A percentile compares a stretch with the other conserved stretches of the same genome.
These are phyloP conservation scores for Biscogniauxia mediterranea DNA, from an alignment of 2,329 filamentous ascomycete species.

Conservation along the genomic window DNA sequence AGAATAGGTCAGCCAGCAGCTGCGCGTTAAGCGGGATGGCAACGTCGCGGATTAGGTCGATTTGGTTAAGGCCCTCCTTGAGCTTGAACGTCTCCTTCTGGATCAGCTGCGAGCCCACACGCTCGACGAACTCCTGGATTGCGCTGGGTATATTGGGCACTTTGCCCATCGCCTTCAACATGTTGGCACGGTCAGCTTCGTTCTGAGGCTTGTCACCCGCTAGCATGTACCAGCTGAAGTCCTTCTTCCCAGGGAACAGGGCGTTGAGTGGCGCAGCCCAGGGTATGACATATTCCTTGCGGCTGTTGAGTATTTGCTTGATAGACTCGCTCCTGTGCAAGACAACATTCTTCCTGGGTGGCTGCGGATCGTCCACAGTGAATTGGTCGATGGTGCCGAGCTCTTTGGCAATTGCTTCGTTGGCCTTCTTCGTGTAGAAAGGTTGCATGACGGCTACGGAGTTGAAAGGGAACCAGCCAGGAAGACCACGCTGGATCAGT, in stretches of 20 bases:
- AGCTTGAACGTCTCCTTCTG: slow-evolving; percentile 38
- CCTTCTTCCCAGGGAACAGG: slow-evolving; percentile 37
- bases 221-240: slow-evolving; percentile 40
- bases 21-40: slow-evolving; percentile 57
- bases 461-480: slow-evolving; percentile 43
- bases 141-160: slow-evolving; percentile 33
- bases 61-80: slow-evolving; percentile 37
- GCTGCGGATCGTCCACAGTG: slow-evolving; percentile 36
- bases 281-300: slow-evolving; percentile 33
- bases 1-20: slow-evolving; percentile 56
- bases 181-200: slow-evolving; percentile 30
- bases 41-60: slow-evolving; percentile 50
- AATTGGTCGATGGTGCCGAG: slow-evolving; percentile 37
- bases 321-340: slow-evolving; percentile 29
- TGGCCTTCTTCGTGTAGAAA: slow-evolving; percentile 43
- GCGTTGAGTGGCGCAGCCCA: slow-evolving; percentile 34
- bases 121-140: slow-evolving; percentile 33
- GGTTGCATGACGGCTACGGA: slow-evolving; percentile 45
- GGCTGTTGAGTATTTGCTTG: slow-evolving; percentile 33
- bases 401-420: slow-evolving; percentile 38
- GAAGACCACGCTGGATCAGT: slow-evolving; percentile 45
- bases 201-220: slow-evolving; percentile 36
- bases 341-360: slow-evolving; percentile 32
- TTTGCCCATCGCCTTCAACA: slow-evolving; percentile 35
- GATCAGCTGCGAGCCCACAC: slow-evolving; percentile 39